phyloP scores from a whole-genome alignment of 2,329 filamentous ascomycete species.

The Xylariomycetidae sp. region DNA sequence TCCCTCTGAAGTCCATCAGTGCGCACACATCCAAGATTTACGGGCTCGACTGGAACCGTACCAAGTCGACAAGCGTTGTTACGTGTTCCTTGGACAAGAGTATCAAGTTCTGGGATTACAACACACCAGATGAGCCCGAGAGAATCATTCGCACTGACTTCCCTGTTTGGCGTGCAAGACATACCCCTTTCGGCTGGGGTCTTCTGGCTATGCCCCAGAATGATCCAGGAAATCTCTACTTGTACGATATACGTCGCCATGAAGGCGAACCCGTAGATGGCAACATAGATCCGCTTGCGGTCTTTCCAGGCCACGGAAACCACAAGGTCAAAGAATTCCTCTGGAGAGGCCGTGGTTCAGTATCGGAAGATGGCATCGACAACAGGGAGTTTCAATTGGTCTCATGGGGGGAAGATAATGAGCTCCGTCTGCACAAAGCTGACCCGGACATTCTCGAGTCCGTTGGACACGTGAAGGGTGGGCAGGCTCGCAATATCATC shows the following conservation, averaged over 20 bases:
- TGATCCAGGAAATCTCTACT: constrained; percentile 76
- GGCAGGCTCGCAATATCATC: constrained; percentile 59
- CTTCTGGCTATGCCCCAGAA: constrained; percentile 89
- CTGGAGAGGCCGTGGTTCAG: constrained; percentile 72
- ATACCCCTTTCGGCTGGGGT: constrained; percentile 85
- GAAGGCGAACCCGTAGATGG: constrained; percentile 40
- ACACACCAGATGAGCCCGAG: constrained; percentile 60
- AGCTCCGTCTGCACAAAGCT: constrained; percentile 73
- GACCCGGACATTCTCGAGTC: constrained; percentile 58
- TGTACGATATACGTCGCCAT: constrained; percentile 66
- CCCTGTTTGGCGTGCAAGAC: constrained; percentile 85
- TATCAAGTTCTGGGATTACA: constrained; percentile 90
- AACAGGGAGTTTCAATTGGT: constrained; percentile 88
- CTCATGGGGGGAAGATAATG: constrained; percentile 85
- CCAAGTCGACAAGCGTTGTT: constrained; percentile 64
- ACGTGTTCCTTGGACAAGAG: constrained; percentile 90
- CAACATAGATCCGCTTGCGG: constrained; percentile 44
- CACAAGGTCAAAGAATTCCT: constrained; percentile 85
- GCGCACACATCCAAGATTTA: constrained; percentile 94
- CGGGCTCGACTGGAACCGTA: constrained; percentile 89
- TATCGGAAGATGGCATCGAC: constrained; percentile 66
- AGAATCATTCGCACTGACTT: constrained; percentile 77
- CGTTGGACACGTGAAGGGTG: constrained; percentile 71
- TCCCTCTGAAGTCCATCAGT: constrained; percentile 76
- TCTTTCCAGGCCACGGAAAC: constrained; percentile 58